phyloP scores from a whole-genome alignment of 495 filamentous ascomycete species.

The Talaromyces borbonicus region DNA sequence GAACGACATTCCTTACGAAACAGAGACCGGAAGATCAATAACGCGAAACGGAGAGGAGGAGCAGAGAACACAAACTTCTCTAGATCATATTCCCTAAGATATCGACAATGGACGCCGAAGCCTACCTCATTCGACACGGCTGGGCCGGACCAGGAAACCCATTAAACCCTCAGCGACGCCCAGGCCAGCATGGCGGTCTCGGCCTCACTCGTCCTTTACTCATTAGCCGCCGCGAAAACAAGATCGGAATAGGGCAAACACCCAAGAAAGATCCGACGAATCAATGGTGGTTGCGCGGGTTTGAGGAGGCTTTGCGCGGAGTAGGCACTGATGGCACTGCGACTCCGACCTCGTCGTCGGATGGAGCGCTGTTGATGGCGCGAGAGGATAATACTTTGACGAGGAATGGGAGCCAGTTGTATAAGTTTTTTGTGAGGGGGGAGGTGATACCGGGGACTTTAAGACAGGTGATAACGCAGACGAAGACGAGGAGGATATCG shows the following conservation, averaged over 20 bases:
- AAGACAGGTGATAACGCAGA: conserved; percentile 16
- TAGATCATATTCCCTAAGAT: background rate
- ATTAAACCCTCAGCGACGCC: conserved; percentile 55
- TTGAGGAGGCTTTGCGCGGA: conserved; percentile 67
- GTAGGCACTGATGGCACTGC: conserved; percentile 39
- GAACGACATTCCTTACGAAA: no score
- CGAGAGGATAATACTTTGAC: conserved; percentile 27
- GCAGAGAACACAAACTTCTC: background rate
- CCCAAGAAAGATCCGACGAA: conserved; percentile 51
- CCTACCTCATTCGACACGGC: conserved; percentile 64
- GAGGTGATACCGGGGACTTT: conserved; percentile 62
- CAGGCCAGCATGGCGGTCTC: conserved; percentile 46
- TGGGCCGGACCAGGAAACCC: conserved; percentile 71
- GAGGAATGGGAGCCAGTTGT: conserved; percentile 47
- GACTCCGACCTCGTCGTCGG: conserved; percentile 10
- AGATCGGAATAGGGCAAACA: conserved; percentile 60
- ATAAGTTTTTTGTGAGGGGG: conserved; percentile 72
- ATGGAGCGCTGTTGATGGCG: background rate
- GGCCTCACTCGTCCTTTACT: conserved; percentile 62
- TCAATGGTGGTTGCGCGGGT: conserved; percentile 76
- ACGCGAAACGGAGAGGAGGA: no score
- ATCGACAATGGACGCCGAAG: conserved; percentile 51
- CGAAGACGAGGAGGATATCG: conserved; percentile 6
- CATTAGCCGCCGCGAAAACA: conserved; percentile 57
- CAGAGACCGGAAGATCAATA: no score